phyloP scores from a whole-genome alignment of 169 alveolate genomes.

The Toxoplasma gondii region DNA sequence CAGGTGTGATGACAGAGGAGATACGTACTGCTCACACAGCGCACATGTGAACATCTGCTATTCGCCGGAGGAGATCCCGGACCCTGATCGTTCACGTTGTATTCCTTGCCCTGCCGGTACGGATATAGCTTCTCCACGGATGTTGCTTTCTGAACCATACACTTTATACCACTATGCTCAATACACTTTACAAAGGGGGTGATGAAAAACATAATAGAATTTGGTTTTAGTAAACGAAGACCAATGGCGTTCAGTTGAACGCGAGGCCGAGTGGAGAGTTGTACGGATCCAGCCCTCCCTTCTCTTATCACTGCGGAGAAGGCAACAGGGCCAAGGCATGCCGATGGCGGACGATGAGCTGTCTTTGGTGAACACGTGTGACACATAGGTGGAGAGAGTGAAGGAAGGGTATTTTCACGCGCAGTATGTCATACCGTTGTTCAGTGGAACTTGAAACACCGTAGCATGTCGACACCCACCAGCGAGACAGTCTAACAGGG shows the following conservation, averaged over 20 bases:
- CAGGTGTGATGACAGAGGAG: not conserved
- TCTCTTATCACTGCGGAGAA: too few species aligned
- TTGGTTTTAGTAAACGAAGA: too few species aligned
- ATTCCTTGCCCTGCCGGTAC: not conserved
- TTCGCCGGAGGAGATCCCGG: not conserved
- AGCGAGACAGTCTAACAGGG: not conserved
- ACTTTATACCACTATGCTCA: not conserved
- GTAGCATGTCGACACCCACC: not conserved
- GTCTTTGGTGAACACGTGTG: too few species aligned
- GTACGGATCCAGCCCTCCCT: too few species aligned
- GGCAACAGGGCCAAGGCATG: too few species aligned
- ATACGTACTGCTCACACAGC: not conserved
- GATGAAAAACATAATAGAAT: too few species aligned
- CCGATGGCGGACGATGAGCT: too few species aligned
- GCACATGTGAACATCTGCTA: conserved; percentile 5
- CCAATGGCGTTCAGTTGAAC: too few species aligned
- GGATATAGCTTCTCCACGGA: not conserved
- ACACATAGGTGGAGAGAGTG: too few species aligned
- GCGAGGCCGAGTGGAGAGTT: too few species aligned
- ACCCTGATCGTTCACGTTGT: not conserved
- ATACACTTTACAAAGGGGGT: too few species aligned
- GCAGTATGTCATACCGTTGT: not conserved
- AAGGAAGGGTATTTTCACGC: not conserved
- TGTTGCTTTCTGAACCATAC: not conserved
- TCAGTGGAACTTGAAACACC: not conserved